phyloP scores from a whole-genome alignment of 164 flowering plant genomes.

The Macadamia integrifolia region DNA sequence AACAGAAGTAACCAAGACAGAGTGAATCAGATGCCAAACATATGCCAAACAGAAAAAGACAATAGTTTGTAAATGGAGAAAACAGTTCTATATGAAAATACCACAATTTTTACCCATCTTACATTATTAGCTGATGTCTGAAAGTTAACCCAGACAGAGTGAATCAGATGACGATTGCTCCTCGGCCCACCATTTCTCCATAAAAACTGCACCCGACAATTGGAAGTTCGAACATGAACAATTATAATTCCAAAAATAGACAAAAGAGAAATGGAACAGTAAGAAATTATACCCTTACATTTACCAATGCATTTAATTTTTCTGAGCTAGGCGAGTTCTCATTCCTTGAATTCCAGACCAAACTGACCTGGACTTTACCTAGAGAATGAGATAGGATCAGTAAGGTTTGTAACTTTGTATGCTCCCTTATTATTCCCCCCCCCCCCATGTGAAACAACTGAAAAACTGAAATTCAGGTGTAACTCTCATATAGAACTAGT shows the following conservation, averaged over 20 bases:
- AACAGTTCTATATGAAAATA: too few relatives aligned
- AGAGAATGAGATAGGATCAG: conserved; percentile 10
- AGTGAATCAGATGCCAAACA: too few relatives aligned
- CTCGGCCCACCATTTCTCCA: conserved; percentile 86
- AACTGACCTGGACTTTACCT: conserved; percentile 88
- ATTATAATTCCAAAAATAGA: too few relatives aligned
- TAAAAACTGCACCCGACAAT: conserved; percentile 47
- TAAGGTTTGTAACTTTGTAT: background rate
- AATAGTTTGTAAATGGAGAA: background rate
- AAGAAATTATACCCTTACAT: conserved; percentile 34
- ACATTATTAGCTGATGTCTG: conserved; percentile 89
- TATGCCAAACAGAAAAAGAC: background rate
- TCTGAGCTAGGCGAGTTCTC: conserved; percentile 62
- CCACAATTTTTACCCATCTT: conserved; percentile 20
- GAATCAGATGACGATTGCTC: conserved; percentile 49
- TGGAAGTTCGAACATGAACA: background rate
- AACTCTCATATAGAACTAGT: background rate
- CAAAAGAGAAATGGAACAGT: too few relatives aligned
- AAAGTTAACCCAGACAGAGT: conserved; percentile 96
- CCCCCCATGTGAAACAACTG: background rate
- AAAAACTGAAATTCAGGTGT: background rate
- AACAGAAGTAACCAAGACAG: too few relatives aligned
- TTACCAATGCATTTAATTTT: conserved; percentile 63
- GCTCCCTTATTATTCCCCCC: too few relatives aligned
- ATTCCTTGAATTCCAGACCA: conserved; percentile 94